Conservation (phyloP, 2,329 filamentous ascomycete species). For the Colletotrichum sp. region DNA sequence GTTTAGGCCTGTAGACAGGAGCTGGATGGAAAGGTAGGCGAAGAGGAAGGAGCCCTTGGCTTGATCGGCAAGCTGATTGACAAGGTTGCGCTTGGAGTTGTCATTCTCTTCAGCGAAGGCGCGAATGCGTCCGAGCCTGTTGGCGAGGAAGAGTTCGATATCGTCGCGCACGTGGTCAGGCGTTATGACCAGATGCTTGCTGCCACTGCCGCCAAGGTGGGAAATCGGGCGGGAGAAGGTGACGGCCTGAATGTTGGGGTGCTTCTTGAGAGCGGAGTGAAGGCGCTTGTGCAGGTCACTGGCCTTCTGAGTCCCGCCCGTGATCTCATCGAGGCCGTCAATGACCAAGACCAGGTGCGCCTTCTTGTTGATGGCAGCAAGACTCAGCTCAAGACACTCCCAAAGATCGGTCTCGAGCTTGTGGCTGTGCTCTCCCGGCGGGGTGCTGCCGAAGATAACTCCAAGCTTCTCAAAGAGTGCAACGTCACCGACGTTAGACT, state of each 20-base stretch:
- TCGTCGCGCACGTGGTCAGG: conserved; percentile 36
- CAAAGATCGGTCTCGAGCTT: conserved; percentile 37
- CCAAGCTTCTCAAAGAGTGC: conserved; percentile 36
- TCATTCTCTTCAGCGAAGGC: conserved; percentile 21
- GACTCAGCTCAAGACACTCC: conserved; percentile 35
- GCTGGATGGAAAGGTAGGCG: conserved; percentile 36
- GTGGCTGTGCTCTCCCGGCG: conserved; percentile 24
- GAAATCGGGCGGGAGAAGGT: conserved; percentile 39
- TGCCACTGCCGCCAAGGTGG: conserved; percentile 31
- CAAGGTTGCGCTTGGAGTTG: conserved; percentile 23
- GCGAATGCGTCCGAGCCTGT: conserved; percentile 26
- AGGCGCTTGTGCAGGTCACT: conserved; percentile 34
- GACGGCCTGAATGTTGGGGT: conserved; percentile 33
- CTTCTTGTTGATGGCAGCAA: conserved; percentile 33
- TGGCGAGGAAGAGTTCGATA: conserved; percentile 33
- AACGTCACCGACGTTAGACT: conserved; percentile 42
- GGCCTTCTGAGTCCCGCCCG: conserved; percentile 27
- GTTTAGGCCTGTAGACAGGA: conserved; percentile 24
- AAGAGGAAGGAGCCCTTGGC: conserved; percentile 42
- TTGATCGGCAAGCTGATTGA: conserved; percentile 34
- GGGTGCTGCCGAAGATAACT: conserved; percentile 28
- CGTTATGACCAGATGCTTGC: conserved; percentile 35
- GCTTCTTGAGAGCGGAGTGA: conserved; percentile 30
- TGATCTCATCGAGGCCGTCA: conserved; percentile 42
- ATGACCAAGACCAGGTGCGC: conserved; percentile 37